Percentiles rank a stretch among this genome's conserved stretches.
Conservation (phyloP, 2,329 filamentous ascomycete species). For the Xylariaceae sp. region DNA sequence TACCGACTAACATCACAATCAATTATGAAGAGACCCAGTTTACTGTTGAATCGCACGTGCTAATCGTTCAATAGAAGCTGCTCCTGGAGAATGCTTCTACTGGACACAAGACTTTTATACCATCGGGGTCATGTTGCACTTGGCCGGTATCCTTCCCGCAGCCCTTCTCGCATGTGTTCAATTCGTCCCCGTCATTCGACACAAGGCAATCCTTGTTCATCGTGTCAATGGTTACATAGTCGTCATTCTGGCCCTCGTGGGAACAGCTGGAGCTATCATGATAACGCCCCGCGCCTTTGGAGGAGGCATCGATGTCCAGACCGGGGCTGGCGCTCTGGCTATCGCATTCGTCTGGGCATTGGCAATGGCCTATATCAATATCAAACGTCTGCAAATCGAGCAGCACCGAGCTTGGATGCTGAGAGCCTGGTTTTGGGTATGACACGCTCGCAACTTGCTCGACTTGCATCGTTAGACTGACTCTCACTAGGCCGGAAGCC, state of each 20-base stretch:
- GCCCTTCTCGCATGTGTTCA: conserved; percentile 41
- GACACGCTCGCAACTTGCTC: conserved; percentile 9
- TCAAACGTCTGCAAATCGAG: conserved; percentile 58
- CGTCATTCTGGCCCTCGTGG: conserved; percentile 41
- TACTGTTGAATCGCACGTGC: too few relatives aligned
- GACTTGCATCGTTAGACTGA: too few relatives aligned
- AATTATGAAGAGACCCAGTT: too few relatives aligned
- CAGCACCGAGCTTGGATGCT: conserved; percentile 64
- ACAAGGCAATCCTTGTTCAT: conserved; percentile 49
- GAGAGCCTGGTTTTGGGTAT: conserved; percentile 45
- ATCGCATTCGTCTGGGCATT: conserved; percentile 41
- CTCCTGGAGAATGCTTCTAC: conserved; percentile 39
- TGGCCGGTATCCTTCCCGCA: conserved; percentile 41
- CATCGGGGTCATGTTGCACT: conserved; percentile 42
- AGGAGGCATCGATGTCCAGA: conserved; percentile 47
- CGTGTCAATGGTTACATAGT: conserved; percentile 57
- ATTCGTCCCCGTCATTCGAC: conserved; percentile 43
- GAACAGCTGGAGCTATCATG: conserved; percentile 48
- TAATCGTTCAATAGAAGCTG: conserved; percentile 2
- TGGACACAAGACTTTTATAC: conserved; percentile 26
- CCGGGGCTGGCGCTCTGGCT: conserved; percentile 36
- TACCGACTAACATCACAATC: too few relatives aligned
- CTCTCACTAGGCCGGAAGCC: conserved; percentile 36
- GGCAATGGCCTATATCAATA: conserved; percentile 47
- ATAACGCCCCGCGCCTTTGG: conserved; percentile 49